Base-by-base conservation (phyloP, 306 rosid genomes). In the Lithocarpus polystachyus region DNA sequence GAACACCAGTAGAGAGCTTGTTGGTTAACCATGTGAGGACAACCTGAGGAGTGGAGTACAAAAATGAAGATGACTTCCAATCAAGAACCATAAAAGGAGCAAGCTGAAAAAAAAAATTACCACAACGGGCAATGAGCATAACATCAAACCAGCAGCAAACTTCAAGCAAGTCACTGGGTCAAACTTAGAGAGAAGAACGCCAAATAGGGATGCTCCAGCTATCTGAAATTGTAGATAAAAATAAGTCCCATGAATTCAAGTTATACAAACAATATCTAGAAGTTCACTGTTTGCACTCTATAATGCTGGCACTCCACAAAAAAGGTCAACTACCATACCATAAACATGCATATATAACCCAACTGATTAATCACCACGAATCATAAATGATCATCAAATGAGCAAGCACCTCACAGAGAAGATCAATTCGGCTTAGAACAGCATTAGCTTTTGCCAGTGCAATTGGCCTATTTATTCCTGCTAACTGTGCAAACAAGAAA, bases 391-490 rank as follows among this genome's bases (percentile, higher is more conserved):
- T 2, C 61, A 61, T 40, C 67, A 74, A 78, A 72, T 13, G 56
- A 56, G 67, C 60, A 86, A 76, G 51, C 85, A 96, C 99, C 97
- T 96, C 97, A 78, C 96, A 93, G 53, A 95, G 81, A 78, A 96
- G 98, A 85, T 96, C 98, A 60, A 91, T 96, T 87, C 98, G 91
- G 86, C 86, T 91, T 31, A 95, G 91, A 84, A 88, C 71, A 57
- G 99, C 98, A 89, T 93, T 96, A 84, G 94, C 98, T 62, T 93
- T 90, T 3, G 97, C 96, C 73, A 96, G 96, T 31, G 99, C 99
- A 71, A 96, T 79, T 20, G 99, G 97, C 86, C 98, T 85, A 82
- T 91, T 96, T 56, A 96, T 87, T 85, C 99, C 98, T 40, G 98
- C 97, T 76, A 93, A 82, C 98, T 96, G 92, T 81, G 61, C 72